Base-by-base conservation (phyloP, 2,329 filamentous ascomycete species). In the Paecilomyces sp. region DNA sequence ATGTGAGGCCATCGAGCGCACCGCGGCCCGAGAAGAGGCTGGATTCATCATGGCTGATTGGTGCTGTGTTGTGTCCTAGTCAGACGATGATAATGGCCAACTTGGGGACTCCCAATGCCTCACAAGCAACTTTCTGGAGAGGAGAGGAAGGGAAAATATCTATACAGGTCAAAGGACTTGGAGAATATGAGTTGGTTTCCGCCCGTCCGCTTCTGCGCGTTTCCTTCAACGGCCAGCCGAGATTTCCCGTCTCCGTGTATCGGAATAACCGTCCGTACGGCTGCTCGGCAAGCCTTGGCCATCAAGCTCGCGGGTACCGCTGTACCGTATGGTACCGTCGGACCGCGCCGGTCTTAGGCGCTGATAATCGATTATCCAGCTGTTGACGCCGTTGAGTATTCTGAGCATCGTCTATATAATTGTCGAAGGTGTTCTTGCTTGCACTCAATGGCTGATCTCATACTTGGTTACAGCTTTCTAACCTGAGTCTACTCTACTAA, bases 1-100 rank as follows among this genome's bases (percentile, higher is more conserved):
- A 71, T 73, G 71, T 72, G 72, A 69, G 63, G 68, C 67, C 71
- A 73, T 68, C 25, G 71, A 73, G 66, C 71, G 72, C 71, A 72
- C 71, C 67, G 71, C 71, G 69, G 71, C 69, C 67, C 72, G 71
- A 66, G 71, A 72, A 56, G 70, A 64, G 54, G 67, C 58, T 50
- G 70, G 62, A 59, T 68, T 67, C 66, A 73, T 67, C 63, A 74
- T 76, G 60, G 70, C 71, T 63, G 71, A 53, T 30, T 25, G 51
- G 51, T 28, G 18, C 8, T 53, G 22, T 25, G 22, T 6, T 25
- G 51, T 6, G n/a, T 53, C 25, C 51, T 25, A 13, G 51, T 53
- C 22, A 53, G 51, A 25, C 13, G 51, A 22, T 2, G 18, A 47
- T 18, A 9, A 47, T 22, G 41, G 8, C 41, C 36, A 18, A 47